Evolutionary conservation across 2,329 filamentous ascomycete genomes (phyloP), one percentile per base, ranked within the genome.

Genomic region (Chalara sp.): DNA sequence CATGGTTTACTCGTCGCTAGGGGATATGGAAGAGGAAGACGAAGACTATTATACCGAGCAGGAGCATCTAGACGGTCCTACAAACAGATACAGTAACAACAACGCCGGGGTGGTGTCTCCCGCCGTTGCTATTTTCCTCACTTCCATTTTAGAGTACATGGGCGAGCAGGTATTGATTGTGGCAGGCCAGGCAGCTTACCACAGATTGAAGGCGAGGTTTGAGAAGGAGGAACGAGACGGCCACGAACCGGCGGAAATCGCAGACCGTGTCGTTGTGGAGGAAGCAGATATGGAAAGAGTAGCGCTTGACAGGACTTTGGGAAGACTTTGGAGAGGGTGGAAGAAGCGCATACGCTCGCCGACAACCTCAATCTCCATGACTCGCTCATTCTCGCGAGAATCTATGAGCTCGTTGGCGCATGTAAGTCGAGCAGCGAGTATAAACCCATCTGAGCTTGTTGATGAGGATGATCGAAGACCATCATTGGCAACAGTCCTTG

Each of bases 1-100:
- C 67, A 99, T 99, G 93, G 92, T 99, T 28, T 97, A 97, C 67
- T 97, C 91, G 6, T 91, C 93, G 6, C 75, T 99, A 6, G 93
- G 93, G 43, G 92, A 99, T 64, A 84, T 99, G 78, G 95, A 99
- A 68, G 93, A 99, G 70, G 91, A 97, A 59, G 93, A 99, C 58
- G 93, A 97, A 67, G 92, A 96, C 64, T 82, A 84, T 47, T 89
- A 89, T 63, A 87, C 95, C 65, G 83, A 90, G 57, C 83, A 89
- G 61, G 89, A 93, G 51, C 80, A 87, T 40, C 75, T 92, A 8
- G 71, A 73, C 41, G 79, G 82, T 37, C 72, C 76, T 45, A 81
- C 84, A 53, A 72, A 78, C 35, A 69, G 79, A 35, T 80, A 82
- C 46, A 72, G 74, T 6, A 73, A 70, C 53, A 70, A 75, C 48